These are phyloP conservation scores for Fraxinus ornus DNA, from an alignment of 305 asterid species.

Conservation along the genomic window DNA sequence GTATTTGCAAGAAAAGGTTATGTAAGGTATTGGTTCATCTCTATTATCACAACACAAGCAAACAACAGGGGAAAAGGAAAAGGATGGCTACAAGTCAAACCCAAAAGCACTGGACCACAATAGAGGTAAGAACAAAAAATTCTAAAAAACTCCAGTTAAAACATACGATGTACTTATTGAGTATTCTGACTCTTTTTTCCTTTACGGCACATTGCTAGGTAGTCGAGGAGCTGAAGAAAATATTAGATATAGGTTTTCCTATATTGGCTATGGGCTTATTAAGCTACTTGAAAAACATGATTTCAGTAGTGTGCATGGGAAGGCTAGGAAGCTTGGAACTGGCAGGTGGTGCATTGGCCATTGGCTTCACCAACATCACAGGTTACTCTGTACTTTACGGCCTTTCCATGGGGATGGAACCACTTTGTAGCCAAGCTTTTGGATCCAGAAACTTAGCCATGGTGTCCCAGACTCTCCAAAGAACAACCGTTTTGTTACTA, in stretches of 20 bases:
- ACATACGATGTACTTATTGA: neutral
- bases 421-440: slow-evolving; percentile 80
- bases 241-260: slow-evolving; percentile 59
- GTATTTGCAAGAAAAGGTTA: slow-evolving; percentile 22
- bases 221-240: slow-evolving; percentile 65
- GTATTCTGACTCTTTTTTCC: slow-evolving; percentile 10
- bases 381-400: slow-evolving; percentile 85
- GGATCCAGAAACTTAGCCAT: slow-evolving; percentile 66
- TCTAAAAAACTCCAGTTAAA: slow-evolving; percentile 24
- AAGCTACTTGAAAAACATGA: slow-evolving; percentile 78
- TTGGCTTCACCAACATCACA: slow-evolving; percentile 85
- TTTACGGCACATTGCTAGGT: slow-evolving; percentile 40
- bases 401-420: slow-evolving; percentile 93
- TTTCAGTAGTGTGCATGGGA: slow-evolving; percentile 82
- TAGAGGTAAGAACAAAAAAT: slow-evolving; percentile 56
- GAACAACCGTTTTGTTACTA: slow-evolving; percentile 63
- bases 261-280: slow-evolving; percentile 73
- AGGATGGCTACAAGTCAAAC: slow-evolving; percentile 50
- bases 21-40: slow-evolving; percentile 29
- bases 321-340: slow-evolving; percentile 78
- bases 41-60: slow-evolving; percentile 32
- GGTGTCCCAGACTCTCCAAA: slow-evolving; percentile 52
- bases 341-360: slow-evolving; percentile 93
- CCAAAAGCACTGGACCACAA: slow-evolving; percentile 45
- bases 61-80: slow-evolving; percentile 32